Evolutionary conservation across 345 rosid genomes (phyloP), one percentile per base, ranked within the genome.

Genomic region (Eucalyptus curtisii): DNA sequence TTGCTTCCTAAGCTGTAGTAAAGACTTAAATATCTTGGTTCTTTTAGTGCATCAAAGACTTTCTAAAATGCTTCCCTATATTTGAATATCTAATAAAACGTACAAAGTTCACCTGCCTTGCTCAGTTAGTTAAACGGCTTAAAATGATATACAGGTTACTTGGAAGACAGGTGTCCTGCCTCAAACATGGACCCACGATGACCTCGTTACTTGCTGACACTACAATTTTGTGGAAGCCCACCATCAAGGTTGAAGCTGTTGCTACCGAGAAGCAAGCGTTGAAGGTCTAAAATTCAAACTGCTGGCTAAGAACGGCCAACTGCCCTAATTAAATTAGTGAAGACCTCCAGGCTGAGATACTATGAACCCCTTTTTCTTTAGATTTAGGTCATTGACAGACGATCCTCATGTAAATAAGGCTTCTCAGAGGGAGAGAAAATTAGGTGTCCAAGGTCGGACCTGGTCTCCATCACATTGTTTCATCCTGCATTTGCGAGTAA

Each of bases 181-280:
- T 96, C 99, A 40, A 97, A 96, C 96, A 96, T 96, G 99, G 99
- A 96, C 90, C 99, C 99, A 8, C 96, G 94, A 99, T 97, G 93
- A 96, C 97, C 79, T 59, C 91, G 27, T 90, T 96, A 53, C 90
- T 97, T 85, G 97, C 98, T 8, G 98, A 96, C 91, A 95, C 96
- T 31, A 96, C 99, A 84, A 80, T 97, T 49, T 90, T 96, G 53
- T 97, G 95, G 93, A 96, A 96, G 93, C 99, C 98, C 79, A 93
- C 96, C 10, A 95, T 96, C 25, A 96, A 96, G 90, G 99, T 96
- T 79, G 98, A 94, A 92, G 96, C 96, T 80, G 94, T 96, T 66
- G 98, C 99, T 59, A 96, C 99, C 89, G 96, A 96, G 93, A 96
- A 97, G 95, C 86, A 94, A 88, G 87, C 96, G 59, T 86, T 96